A percentile compares a stretch with the other conserved stretches of the same genome.
These are phyloP conservation scores for Candida arabinofermentans DNA, from an alignment of 805 yeast species.

Conservation along the genomic window DNA sequence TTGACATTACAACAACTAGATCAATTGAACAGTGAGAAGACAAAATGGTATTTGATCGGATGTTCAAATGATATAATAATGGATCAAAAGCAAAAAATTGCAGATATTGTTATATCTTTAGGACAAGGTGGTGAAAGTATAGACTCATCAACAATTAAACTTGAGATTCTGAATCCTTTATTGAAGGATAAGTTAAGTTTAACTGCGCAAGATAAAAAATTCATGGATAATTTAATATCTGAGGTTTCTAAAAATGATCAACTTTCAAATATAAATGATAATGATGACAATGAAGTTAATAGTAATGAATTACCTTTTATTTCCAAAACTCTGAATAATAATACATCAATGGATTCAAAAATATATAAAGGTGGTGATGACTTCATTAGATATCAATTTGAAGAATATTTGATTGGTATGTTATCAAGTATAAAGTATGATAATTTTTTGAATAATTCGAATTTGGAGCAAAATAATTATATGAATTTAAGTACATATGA, in stretches of 20 bases:
- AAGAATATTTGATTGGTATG: constrained; percentile 80
- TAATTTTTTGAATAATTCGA: constrained; percentile 43
- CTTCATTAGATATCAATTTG: constrained; percentile 81
- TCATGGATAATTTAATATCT: constrained; percentile 55
- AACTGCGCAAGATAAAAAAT: constrained; percentile 65
- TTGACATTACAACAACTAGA: constrained; percentile 90
- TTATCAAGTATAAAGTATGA: constrained; percentile 68
- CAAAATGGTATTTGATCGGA: constrained; percentile 72
- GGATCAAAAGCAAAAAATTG: constrained; percentile 54
- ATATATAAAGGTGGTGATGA: constrained; percentile 74
- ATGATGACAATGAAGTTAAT: too few species aligned
- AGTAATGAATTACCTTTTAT: constrained; percentile 33
- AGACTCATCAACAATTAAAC: constrained; percentile 25
- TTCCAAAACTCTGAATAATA: constrained; percentile 25
- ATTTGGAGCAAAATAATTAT: constrained; percentile 18
- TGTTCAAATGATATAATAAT: constrained; percentile 80
- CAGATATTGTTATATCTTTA: constrained; percentile 71
- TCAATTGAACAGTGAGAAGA: constrained; percentile 53
- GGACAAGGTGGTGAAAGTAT: constrained; percentile 37
- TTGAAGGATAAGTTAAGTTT: constrained; percentile 42
- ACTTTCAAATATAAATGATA: constrained; percentile 7
- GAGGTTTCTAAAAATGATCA: constrained; percentile 41
- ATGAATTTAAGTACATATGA: constrained; percentile 18
- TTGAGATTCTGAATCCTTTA: constrained; percentile 41
- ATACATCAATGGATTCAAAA: constrained; percentile 37